Base-by-base conservation (phyloP, 2,329 filamentous ascomycete genomes). In the Colletotrichum tropicale region DNA sequence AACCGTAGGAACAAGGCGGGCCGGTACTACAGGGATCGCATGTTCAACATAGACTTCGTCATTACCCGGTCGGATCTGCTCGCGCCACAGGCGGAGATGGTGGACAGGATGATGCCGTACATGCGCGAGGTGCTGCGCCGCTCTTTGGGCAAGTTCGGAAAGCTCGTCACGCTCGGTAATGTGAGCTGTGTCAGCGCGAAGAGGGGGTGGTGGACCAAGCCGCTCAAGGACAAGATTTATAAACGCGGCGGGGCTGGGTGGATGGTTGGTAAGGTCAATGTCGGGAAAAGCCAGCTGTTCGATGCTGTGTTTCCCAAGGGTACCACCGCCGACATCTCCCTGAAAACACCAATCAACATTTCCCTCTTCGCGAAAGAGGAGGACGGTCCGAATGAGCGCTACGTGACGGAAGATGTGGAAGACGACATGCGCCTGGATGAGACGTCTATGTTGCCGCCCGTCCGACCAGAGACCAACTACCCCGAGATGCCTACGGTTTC, bases 251-350 rank as follows among this genome's bases (percentile, higher is more conserved):
- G 96, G 6, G 97, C 93, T 18, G 93, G 94, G 18, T 99, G 97
- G 96, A 93, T 99, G 88, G 94, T 99, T 4, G 97, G 97, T n/a
- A 98, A 98, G 84, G 95, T 96, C 77, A 99, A 99, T 81, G 98
- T 98, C 4, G 98, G 97, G 28, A 99, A 99, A 85, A 98, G 96
- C 80, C 94, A 94, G 81, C 90, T 99, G 3, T 98, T 98, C 76
- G 93, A 97, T 79, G 91, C 93, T 6, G 92, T 98, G 9, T 98
- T 96, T 80, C 96, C 98, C 6, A 96, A 94, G 88, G 93, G 92
- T 30, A 78, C 75, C n/a, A 76, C 77, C 18, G 70, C 69, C 8
- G 64, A 16, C 36, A 62, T 76, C 7, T 43, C 76, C 18, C 66
- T 62, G 6, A 62, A 62, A 12, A 30, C 75, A 6, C 65, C 66